Percentiles rank a stretch among this genome's conserved stretches.
Evolutionary conservation across 768 basidiomycete species (phyloP).

Genomic region (Termitomyces sp.): DNA sequence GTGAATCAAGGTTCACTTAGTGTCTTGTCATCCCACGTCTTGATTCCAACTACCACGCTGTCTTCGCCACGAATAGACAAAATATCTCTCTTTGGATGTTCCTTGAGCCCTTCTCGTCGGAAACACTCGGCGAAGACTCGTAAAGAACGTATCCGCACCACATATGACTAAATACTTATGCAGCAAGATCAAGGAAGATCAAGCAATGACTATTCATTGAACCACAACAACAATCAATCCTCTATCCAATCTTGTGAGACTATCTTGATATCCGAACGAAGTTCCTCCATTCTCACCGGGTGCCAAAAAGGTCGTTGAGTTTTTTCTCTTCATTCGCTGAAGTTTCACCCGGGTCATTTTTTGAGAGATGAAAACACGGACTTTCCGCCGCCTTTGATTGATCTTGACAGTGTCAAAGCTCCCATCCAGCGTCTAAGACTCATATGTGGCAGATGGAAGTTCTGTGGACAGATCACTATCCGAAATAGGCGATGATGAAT

Average conservation of each 20-base stretch:
- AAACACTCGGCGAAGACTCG: neutral
- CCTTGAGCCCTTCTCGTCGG: neutral
- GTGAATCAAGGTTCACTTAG: neutral
- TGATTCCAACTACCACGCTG: neutral
- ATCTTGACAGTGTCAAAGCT: neutral
- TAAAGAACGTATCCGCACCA: neutral
- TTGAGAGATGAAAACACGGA: neutral
- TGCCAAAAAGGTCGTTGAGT: neutral
- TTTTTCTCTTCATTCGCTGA: neutral
- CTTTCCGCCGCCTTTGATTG: neutral
- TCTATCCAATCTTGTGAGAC: neutral
- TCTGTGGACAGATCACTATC: conserved; percentile 39
- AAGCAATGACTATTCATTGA: neutral
- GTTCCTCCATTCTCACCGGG: neutral
- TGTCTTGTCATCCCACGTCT: neutral
- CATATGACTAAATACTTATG: too few relatives aligned
- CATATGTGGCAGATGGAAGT: conserved; percentile 31
- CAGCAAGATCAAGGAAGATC: neutral
- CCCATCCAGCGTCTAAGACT: neutral
- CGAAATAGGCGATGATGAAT: conserved; percentile 36
- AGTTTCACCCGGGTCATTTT: neutral
- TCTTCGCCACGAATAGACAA: neutral
- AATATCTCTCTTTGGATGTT: neutral
- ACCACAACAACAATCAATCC: neutral
- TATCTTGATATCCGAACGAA: neutral